Evolutionary conservation across 768 basidiomycete species (phyloP).

Genomic region (Boletus speciosus): DNA sequence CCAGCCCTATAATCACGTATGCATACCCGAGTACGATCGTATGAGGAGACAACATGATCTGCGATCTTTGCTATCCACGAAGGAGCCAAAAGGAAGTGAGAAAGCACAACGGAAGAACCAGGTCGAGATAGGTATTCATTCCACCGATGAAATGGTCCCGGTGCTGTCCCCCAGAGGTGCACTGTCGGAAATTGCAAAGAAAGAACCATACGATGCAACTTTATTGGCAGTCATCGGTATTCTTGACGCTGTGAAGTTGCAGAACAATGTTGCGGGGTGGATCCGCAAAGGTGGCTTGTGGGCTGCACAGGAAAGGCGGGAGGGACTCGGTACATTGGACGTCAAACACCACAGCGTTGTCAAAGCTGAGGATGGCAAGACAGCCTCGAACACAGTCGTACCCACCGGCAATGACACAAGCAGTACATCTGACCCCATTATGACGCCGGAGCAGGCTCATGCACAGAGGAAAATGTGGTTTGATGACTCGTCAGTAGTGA

Average conservation of each 20-base stretch:
- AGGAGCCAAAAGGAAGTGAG: slow-evolving; percentile 10
- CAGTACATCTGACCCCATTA: slow-evolving; percentile 5
- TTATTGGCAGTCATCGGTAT: slow-evolving; percentile 64
- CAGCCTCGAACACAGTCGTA: background rate
- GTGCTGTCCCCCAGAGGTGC: background rate
- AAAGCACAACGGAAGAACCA: slow-evolving; percentile 3
- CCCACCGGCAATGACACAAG: slow-evolving; percentile 15
- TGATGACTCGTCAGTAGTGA: slow-evolving; percentile 38
- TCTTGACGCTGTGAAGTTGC: slow-evolving; percentile 52
- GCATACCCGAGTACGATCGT: slow-evolving; percentile 63
- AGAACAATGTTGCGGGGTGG: slow-evolving; percentile 69
- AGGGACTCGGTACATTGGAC: background rate
- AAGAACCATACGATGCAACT: slow-evolving; percentile 45
- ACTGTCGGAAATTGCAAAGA: slow-evolving; percentile 2
- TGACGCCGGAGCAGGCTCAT: slow-evolving; percentile 4
- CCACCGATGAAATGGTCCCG: background rate
- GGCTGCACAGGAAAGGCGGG: slow-evolving; percentile 8
- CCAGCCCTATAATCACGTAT: slow-evolving; percentile 82
- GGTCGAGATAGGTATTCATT: background rate
- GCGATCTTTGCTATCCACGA: slow-evolving; percentile 21
- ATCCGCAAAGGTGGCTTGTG: slow-evolving; percentile 52
- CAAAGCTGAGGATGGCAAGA: background rate
- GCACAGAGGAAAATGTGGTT: slow-evolving; percentile 46
- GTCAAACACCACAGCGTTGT: background rate
- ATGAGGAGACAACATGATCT: slow-evolving; percentile 41